A percentile compares a stretch with the other conserved stretches of the same genome.
phyloP scores from a whole-genome alignment of 108 stramenopile species.

The Epithemia pelagica region DNA sequence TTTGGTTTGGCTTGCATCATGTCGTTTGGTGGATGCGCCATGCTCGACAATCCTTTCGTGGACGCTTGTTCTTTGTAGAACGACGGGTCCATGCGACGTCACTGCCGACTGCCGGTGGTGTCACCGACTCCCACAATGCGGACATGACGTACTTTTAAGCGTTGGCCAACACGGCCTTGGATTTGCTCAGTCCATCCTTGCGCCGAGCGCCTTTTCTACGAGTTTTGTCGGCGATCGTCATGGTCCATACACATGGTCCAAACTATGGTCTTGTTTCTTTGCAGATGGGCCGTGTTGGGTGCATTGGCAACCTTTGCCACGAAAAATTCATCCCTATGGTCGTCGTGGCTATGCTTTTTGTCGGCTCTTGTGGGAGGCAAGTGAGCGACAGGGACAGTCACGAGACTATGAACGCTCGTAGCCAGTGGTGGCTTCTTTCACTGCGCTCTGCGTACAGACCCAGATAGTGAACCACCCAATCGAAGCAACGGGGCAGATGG shows the following conservation, averaged over 20 bases:
- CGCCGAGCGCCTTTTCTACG: conserved; percentile 54
- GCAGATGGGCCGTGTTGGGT: conserved; percentile 49
- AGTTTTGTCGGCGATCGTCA: conserved; percentile 26
- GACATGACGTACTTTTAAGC: conserved; percentile 60
- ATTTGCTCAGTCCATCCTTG: conserved; percentile 58
- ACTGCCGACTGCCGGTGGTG: background rate
- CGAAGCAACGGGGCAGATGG: background rate
- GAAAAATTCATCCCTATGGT: background rate
- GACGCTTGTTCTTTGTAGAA: background rate
- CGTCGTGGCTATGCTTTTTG: conserved; percentile 18
- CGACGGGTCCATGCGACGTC: background rate
- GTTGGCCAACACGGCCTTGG: conserved; percentile 50
- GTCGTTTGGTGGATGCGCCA: background rate
- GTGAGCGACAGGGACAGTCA: conserved; percentile 68
- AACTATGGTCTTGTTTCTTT: conserved; percentile 37
- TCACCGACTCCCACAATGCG: background rate
- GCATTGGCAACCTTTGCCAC: conserved; percentile 26
- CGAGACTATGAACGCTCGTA: conserved; percentile 43
- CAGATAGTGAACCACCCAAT: background rate
- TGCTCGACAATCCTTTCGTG: too few relatives aligned
- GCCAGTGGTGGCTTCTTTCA: conserved; percentile 63
- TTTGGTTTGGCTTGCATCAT: conserved; percentile 18
- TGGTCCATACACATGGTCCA: too few relatives aligned
- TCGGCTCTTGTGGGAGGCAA: conserved; percentile 57
- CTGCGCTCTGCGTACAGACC: conserved; percentile 41